Conservation (phyloP, 139 green algal species). For the Pseudopediastrum boryanum region DNA sequence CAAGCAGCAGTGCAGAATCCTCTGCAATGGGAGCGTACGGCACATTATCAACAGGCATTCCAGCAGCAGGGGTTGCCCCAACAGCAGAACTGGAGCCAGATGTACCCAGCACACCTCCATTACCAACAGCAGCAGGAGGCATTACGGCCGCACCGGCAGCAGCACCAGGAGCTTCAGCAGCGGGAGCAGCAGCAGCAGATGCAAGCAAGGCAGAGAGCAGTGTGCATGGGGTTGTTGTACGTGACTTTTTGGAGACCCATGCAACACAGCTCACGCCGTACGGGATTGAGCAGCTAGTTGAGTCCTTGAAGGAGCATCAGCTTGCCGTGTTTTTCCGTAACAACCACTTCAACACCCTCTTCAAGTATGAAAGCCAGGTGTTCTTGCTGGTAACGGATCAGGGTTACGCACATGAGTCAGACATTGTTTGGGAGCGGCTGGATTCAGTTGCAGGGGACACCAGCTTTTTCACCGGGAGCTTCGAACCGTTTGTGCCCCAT, state of each 20-base stretch:
- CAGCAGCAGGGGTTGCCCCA: no score
- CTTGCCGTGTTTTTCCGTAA: constrained; percentile 93
- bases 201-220: neutral
- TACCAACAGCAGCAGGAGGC: neutral
- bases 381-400: constrained; percentile 94
- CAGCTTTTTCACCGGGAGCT: constrained; percentile 53
- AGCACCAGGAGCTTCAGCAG: constrained; percentile 1
- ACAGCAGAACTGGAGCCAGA: constrained; percentile 11
- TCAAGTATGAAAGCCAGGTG: constrained; percentile 74
- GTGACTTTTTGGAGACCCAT: constrained; percentile 80
- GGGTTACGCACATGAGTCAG: constrained; percentile 48
- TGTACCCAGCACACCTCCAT: neutral
- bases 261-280: constrained; percentile 85
- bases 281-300: constrained; percentile 68
- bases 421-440: constrained; percentile 94
- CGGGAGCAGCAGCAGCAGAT: neutral
- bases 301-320: constrained; percentile 67
- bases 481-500: constrained; percentile 31
- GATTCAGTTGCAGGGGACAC: constrained; percentile 75
- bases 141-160: constrained; percentile 6
- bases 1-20: neutral
- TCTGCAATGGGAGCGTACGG: no score
- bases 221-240: constrained; percentile 29
- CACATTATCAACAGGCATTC: no score
- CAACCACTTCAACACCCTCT: constrained; percentile 94